phyloP scores from a whole-genome alignment of 148 eudicot species.

The Arbutus unedo region DNA sequence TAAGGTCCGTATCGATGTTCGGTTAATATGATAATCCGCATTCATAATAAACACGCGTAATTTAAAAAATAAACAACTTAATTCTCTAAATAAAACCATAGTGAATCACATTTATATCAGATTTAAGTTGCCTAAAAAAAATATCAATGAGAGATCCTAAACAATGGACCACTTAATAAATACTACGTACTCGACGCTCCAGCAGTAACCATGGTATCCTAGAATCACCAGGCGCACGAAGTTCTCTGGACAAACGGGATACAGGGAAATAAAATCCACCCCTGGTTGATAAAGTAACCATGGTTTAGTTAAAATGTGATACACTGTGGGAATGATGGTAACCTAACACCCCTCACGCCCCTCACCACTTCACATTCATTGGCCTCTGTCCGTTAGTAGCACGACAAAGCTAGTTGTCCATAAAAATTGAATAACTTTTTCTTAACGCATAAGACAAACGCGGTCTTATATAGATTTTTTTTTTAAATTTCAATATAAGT shows the following conservation, averaged over 20 bases:
- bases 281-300: constrained; percentile 7
- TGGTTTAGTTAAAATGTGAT: constrained; percentile 13
- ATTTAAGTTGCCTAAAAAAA: no score
- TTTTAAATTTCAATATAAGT: no score
- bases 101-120: no score
- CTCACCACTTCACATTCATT: constrained; percentile 27
- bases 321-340: neutral
- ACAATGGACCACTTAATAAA: no score
- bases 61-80: no score
- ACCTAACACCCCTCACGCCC: constrained; percentile 2
- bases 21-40: no score
- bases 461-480: constrained; percentile 12
- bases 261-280: neutral
- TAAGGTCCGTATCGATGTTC: no score
- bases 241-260: neutral
- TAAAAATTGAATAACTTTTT: constrained; percentile 38
- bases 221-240: neutral
- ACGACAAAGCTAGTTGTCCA: constrained; percentile 51
- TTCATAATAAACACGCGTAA: no score
- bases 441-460: constrained; percentile 35
- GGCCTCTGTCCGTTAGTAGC: constrained; percentile 42
- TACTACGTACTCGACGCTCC: no score
- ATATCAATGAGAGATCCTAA: no score
- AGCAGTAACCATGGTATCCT: no score
- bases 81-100: no score